phyloP scores from a whole-genome alignment of 2,329 filamentous ascomycete species.

The Aureobasidium melanogenum region DNA sequence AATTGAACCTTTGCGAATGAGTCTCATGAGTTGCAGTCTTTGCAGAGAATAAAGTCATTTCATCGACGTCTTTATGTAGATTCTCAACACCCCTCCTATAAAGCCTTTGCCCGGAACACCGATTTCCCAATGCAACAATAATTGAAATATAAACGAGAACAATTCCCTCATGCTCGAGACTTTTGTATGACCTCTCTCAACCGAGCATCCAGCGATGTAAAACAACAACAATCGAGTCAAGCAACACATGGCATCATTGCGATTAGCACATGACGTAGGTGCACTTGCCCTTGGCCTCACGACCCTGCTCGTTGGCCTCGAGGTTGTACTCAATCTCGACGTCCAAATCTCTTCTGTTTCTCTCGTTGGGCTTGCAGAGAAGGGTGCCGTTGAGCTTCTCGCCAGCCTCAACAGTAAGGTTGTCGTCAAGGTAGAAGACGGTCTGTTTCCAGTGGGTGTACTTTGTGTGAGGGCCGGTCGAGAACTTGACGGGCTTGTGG shows the following conservation, averaged over 20 bases:
- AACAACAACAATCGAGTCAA: background rate
- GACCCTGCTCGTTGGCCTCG: conserved; percentile 62
- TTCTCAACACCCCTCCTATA: background rate
- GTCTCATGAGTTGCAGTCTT: background rate
- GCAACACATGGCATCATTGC: background rate
- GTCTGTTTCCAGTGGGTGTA: conserved; percentile 99
- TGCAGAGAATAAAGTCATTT: background rate
- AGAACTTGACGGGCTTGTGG: conserved; percentile 96
- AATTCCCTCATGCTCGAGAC: background rate
- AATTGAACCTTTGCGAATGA: too few relatives aligned
- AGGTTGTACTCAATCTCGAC: conserved; percentile 79
- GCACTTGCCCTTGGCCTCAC: conserved; percentile 60
- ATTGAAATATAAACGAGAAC: background rate
- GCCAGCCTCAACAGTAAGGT: conserved; percentile 80
- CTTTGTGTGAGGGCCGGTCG: conserved; percentile 93
- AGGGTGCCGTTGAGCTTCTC: conserved; percentile 69
- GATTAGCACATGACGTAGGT: conserved; percentile 62
- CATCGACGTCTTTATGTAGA: background rate
- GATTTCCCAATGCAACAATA: conserved; percentile 1
- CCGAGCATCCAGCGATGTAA: background rate
- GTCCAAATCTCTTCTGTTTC: conserved; percentile 92
- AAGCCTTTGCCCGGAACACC: background rate
- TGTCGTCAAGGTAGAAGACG: conserved; percentile 92
- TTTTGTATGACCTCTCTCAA: background rate
- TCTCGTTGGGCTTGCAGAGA: conserved; percentile 78